Evolutionary conservation across 371 early-diverging fungal genomes (phyloP).

Genomic region (Rhizopus delemar): DNA sequence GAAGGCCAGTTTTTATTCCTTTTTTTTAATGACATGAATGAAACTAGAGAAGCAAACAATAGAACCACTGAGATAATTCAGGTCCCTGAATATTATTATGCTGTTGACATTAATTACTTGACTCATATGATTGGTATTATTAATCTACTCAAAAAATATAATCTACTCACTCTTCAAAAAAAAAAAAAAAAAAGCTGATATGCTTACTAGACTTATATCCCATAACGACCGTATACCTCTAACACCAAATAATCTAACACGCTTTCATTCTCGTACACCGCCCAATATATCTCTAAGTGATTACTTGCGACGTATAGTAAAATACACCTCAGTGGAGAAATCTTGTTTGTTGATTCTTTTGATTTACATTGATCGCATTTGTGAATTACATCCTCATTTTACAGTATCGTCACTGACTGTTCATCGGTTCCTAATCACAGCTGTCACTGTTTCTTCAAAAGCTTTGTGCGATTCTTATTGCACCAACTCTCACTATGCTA

Average conservation of each 20-base stretch:
- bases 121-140: slow-evolving; percentile 74
- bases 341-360: slow-evolving; percentile 83
- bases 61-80: slow-evolving; percentile 17
- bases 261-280: slow-evolving; percentile 94
- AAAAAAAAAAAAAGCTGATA: slow-evolving; percentile 59
- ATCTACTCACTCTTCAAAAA: neutral
- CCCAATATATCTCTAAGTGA: slow-evolving; percentile 85
- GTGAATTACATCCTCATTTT: slow-evolving; percentile 76
- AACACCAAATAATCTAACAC: slow-evolving; percentile 79
- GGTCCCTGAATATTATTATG: slow-evolving; percentile 74
- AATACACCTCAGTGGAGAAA: slow-evolving; percentile 89
- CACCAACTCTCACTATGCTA: slow-evolving; percentile 87
- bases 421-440: slow-evolving; percentile 94
- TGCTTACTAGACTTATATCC: slow-evolving; percentile 71
- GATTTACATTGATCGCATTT: slow-evolving; percentile 92
- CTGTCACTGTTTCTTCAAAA: slow-evolving; percentile 88
- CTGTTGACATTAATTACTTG: slow-evolving; percentile 69
- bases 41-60: slow-evolving; percentile 13
- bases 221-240: slow-evolving; percentile 90
- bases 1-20: neutral
- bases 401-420: slow-evolving; percentile 91
- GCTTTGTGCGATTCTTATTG: slow-evolving; percentile 84
- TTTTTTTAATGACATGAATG: slow-evolving; percentile 28
- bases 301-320: slow-evolving; percentile 82
- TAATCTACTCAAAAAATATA: neutral